Conservation (phyloP, 768 basidiomycete genomes). For the Ramaria rubella region DNA sequence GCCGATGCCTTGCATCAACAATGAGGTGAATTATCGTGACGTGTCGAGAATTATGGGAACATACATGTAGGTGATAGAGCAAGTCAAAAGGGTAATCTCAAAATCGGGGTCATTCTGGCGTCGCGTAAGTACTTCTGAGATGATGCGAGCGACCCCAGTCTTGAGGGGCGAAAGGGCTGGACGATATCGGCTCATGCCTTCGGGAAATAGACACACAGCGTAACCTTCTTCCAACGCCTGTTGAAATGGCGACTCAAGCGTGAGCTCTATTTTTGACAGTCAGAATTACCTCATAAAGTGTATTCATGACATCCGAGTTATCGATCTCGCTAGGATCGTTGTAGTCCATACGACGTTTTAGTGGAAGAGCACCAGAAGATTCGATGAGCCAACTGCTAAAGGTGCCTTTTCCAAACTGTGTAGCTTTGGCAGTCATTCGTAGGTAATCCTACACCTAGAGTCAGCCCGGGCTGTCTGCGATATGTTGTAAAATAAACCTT, state of each 20-base stretch:
- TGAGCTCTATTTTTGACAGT: conserved; percentile 1
- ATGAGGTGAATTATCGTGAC: conserved; percentile 8
- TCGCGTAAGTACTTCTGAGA: conserved; percentile 69
- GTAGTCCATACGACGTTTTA: conserved; percentile 70
- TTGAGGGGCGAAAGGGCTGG: conserved; percentile 84
- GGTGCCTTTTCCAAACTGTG: conserved; percentile 74
- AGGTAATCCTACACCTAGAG: conserved; percentile 68
- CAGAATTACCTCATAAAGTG: conserved; percentile 52
- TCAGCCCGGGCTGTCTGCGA: not conserved
- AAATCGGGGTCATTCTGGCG: conserved; percentile 64
- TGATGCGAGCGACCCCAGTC: conserved; percentile 80
- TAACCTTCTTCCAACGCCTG: conserved; percentile 73
- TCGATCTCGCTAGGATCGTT: conserved; percentile 42
- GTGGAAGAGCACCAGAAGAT: conserved; percentile 79
- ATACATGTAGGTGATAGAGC: conserved; percentile 79
- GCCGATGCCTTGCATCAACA: conserved; percentile 56
- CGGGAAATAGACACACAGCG: conserved; percentile 78
- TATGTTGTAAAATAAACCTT: conserved; percentile 33
- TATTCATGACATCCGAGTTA: conserved; percentile 63
- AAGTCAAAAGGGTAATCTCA: conserved; percentile 65
- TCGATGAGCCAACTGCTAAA: conserved; percentile 91
- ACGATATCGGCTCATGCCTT: conserved; percentile 80
- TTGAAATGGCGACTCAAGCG: not conserved
- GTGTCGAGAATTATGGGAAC: conserved; percentile 13
- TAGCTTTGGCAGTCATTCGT: conserved; percentile 81